A percentile compares a stretch with the other conserved stretches of the same genome.
Evolutionary conservation across 192 early-diverging fungal species (phyloP).

Genomic region (Linnemannia schmuckeri): DNA sequence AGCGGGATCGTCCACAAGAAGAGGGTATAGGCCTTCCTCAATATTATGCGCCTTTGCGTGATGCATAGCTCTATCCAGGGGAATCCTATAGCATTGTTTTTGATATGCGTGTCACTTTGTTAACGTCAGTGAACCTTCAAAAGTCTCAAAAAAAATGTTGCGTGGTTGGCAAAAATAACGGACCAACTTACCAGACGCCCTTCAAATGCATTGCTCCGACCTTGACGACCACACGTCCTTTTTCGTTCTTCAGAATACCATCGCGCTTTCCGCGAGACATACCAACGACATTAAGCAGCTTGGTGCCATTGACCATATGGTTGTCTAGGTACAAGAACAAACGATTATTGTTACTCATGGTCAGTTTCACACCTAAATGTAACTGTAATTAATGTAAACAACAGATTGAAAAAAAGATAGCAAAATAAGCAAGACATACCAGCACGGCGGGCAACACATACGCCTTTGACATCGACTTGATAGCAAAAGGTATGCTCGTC

Average conservation of each 20-base stretch:
- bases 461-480: conserved; percentile 85
- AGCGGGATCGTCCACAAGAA: conserved; percentile 81
- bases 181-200: conserved; percentile 79
- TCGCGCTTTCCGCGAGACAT: conserved; percentile 91
- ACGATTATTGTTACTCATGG: too few relatives aligned
- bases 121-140: background rate
- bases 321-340: conserved; percentile 68
- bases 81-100: conserved; percentile 21
- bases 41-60: conserved; percentile 79
- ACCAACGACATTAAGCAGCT: conserved; percentile 87
- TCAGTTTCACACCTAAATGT: too few relatives aligned
- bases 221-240: conserved; percentile 87
- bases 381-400: background rate
- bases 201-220: conserved; percentile 90
- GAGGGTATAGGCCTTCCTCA: conserved; percentile 77
- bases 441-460: conserved; percentile 82
- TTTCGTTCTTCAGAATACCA: conserved; percentile 90
- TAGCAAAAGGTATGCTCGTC: conserved; percentile 85
- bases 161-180: too few relatives aligned
- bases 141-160: too few relatives aligned
- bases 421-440: conserved; percentile 49
- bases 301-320: conserved; percentile 90
- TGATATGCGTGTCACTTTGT: background rate
- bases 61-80: conserved; percentile 70
- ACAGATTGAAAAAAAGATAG: background rate